Evolutionary conservation across 768 basidiomycete species (phyloP), one percentile per base, ranked within the genome.

Genomic region (Podaxis pistillaris): DNA sequence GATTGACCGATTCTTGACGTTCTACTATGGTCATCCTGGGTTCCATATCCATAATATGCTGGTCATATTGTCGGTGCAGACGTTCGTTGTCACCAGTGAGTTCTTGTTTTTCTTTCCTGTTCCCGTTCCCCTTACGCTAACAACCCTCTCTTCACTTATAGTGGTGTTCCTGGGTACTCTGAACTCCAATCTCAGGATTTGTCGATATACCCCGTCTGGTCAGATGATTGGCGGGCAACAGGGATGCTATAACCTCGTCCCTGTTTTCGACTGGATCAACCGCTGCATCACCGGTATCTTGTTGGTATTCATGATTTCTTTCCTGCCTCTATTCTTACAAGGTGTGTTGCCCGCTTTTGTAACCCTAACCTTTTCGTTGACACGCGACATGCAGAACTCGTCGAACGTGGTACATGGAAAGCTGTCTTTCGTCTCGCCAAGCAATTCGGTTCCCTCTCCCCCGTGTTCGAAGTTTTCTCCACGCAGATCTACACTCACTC

Each of bases 1-100:
- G 40, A 89, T 98, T 72, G 97, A 99, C 74, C 88, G 97, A 50
- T 99, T 99, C 88, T 79, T 99, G 75, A 99, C 97, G 55, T 99
- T 98, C 84, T 98, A 99, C 81, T 99, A 99, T 68, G 96, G 94
- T 52, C 97, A 98, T 74, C 97, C 97, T 50, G 97, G 94, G 58
- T 99, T 99, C 89, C 97, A 98, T 72, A 96, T 99, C 80, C 98
- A 99, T 83, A 99, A 98, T 75, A 98, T 98, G 86, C 81, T 98
- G 72, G 91, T 99, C 76, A 99, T 99, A 71, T 76, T 97, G 67
- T 96, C 97, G 41, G 93, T 98, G 28, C 96, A 98, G 74, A 79
- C 96, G 63, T 98, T 99, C 84, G 84, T 98, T 69, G 81, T 96
- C 58, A 93, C 94, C 4, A 86, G 93, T 94, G 71, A 68, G 92